Evolutionary conservation across 345 rosid species (phyloP), one percentile per base, ranked within the genome.

Genomic region (Gossypium herbaceum): DNA sequence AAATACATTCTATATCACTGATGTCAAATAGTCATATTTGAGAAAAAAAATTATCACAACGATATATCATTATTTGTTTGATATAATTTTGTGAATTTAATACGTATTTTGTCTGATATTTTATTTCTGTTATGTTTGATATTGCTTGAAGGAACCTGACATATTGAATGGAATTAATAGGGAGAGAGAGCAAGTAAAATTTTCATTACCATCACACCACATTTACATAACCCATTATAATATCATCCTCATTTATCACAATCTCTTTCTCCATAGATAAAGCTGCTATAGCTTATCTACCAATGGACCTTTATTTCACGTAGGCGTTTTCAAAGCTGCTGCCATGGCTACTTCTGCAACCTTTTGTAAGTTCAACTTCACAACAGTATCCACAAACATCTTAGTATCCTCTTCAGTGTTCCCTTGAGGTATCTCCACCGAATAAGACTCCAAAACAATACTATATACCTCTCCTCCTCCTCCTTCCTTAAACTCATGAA

Each of bases 401-500:
- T 58, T 72, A 3, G 67, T 72, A 7, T 72, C 75, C 24, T 58
- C 75, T 24, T 25, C 67, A 16, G 44, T 59, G 60, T 72, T 72
- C 67, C 75, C 75, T 25, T 44, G 17, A 9, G 67, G 75, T 19
- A 72, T 72, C 34, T 72, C 65, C 51, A 59, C 65, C 52, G 54
- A 15, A 44, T 72, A 72, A 2, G 67, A 72, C 83, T 94, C 98
- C 78, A 89, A 75, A 59, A 91, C 98, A 25, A 91, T 25, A 12
- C 95, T 89, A 80, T 90, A 91, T 12, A 76, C 80, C 80, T 72
- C 72, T 2, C 79, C 7, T 11, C 24, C 84, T 15, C 60, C 84
- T 15, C 60, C 87, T 13, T 65, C 55, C 12, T 57, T 68, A 72
- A 91, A 89, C 85, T 91, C 94, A 62, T 91, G 90, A 3, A 91